A percentile compares a stretch with the other conserved stretches of the same genome.
phyloP scores from a whole-genome alignment of 2,329 filamentous ascomycete genomes.

The Trichoderma atroviride region DNA sequence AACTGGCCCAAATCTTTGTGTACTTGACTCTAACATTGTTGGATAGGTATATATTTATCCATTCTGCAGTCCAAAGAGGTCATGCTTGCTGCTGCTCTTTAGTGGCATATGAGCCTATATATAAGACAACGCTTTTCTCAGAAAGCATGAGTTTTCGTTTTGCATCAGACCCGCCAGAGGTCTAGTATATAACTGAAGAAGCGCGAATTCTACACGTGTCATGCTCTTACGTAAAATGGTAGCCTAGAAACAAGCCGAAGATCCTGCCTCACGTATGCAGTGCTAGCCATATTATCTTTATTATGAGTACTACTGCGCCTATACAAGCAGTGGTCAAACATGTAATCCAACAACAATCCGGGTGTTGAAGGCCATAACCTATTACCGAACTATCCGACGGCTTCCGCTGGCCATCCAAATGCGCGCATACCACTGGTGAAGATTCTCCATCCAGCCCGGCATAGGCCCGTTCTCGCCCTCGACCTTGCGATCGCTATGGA shows the following conservation, averaged over 20 bases:
- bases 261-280: not conserved
- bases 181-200: not conserved
- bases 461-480: slow-evolving; percentile 40
- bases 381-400: not conserved
- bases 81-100: not conserved
- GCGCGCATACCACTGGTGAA: slow-evolving; percentile 47
- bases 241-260: not conserved
- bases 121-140: no score
- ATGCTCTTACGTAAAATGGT: no score
- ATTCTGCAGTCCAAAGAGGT: not conserved
- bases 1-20: not conserved
- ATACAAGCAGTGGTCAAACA: not conserved
- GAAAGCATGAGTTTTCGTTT: not conserved
- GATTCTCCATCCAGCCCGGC: slow-evolving; percentile 35
- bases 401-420: slow-evolving; percentile 34
- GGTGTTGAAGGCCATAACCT: not conserved
- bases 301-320: not conserved
- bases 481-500: slow-evolving; percentile 47
- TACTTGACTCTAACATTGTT: not conserved
- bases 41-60: not conserved
- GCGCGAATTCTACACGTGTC: not conserved
- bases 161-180: not conserved
- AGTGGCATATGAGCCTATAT: not conserved
- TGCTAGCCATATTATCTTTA: not conserved
- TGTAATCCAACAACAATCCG: not conserved